Evolutionary conservation across 148 eudicot species (phyloP), one percentile per base, ranked within the genome.

Genomic region (Camellia japonica): DNA sequence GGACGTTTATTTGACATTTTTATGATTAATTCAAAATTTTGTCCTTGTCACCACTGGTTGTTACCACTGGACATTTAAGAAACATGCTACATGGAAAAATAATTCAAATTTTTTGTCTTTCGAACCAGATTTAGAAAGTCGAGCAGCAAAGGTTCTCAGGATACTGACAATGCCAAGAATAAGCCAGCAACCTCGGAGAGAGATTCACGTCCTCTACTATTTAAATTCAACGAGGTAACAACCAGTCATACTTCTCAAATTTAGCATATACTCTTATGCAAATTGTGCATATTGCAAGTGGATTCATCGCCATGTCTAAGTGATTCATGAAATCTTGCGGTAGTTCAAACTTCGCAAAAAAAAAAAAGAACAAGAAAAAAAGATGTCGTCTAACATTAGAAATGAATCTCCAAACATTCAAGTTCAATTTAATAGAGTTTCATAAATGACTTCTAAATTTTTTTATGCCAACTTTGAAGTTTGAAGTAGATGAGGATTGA

Each of bases 151-250:
- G 86, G 87, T 71, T 79, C 85, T 78, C 87, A 80, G 82, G 61
- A 63, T 81, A 85, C 76, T 13, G 85, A 83, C 66, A 79, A 69
- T 80, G 86, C 80, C 38, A 76, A 69, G 75, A 83, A 81, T 72
- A 87, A 75, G 81, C 79, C 87, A 63, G 89, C 83, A 55, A 87
- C 89, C 44, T 51, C 47, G 59, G 91, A 87, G 85, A 90, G 93
- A 85, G 94, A 92, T 86, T 88, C 84, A 58, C 94, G 89, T 78
- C 97, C 93, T 68, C 87, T 97, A 19, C 78, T 97, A 52, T 97
- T 97, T 70, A 97, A 97, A 85, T 97, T 85, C 71, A 97, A 97
- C n/a, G 98, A 97, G 99, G 99, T 97, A 89, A 19, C 70, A 69
- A 70, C 44, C 20, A 19, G 11, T 18, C 11, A 68, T 30, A 0